Base-by-base conservation (phyloP, 371 early-diverging fungal species). In the Nematocida ausubeli region DNA sequence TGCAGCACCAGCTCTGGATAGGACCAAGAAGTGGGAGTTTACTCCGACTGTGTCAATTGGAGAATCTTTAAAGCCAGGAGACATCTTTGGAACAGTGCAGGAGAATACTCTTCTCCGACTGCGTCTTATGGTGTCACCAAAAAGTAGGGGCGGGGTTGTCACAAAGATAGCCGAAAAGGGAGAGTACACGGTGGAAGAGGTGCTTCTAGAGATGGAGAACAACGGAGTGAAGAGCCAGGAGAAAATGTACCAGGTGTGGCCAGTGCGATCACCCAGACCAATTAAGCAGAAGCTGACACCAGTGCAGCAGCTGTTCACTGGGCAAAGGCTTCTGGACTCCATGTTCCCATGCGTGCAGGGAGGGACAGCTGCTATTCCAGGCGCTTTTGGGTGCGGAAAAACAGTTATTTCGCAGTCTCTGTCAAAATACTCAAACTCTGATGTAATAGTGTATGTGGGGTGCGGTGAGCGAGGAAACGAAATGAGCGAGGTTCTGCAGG, bases 401-500 rank as follows among this genome's bases (percentile, higher is more conserved):
- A 99, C 99, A 63, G 99, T 99, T 72, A 99, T 99, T 87, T 97
- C 98, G 3, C 99, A 99, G 87, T 92, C 96, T 2, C 88, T 99
- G 72, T 96, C 97, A 69, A 99, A 99, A 87, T 99, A 96, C 88
- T 96, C 96, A 82, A 99, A 99, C 90, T 96, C 96, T 56, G 98
- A 99, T 86, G 89, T 95, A 68, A 98, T 99, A 87, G 92, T 99
- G 69, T 99, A 99, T 86, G 97, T 98, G 70, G 99, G 99, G 47
- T 94, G 92, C 81, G 99, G 98, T 81, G 99, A 99, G 87, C 91
- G 99, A 85, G 99, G 99, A 73, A 98, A 99, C 82, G 99, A 99
- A 85, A 99, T 99, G 99, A 96, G 97, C 83, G 99, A 99, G 89
- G 98, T 99, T 63, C 88, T 99, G 85, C 95, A 95, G 95, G 99